A percentile compares a stretch with the other conserved stretches of the same genome.
Conservation (phyloP, 768 basidiomycete species). For the Suillus subalutaceus region DNA sequence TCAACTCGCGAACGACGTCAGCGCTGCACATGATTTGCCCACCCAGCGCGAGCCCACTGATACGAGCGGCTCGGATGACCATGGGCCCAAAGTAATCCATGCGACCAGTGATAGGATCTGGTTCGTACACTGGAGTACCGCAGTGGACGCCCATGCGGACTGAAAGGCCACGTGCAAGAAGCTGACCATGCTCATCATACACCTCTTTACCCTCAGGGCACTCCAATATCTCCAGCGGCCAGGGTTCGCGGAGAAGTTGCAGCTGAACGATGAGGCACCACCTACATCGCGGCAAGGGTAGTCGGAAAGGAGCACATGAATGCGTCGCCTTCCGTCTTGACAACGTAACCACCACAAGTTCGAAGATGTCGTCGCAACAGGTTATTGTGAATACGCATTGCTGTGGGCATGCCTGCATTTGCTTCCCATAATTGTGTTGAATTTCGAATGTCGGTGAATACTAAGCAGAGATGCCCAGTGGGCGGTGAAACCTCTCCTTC, state of each 20-base stretch:
- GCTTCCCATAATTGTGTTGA: conserved; percentile 97
- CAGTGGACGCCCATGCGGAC: conserved; percentile 98
- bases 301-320: conserved; percentile 99
- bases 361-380: conserved; percentile 85
- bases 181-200: conserved; percentile 60
- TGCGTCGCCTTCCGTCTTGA: conserved; percentile 99
- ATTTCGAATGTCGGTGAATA: conserved; percentile 97
- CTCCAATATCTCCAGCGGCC: conserved; percentile 94
- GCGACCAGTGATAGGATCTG: conserved; percentile 86
- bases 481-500: conserved; percentile 84
- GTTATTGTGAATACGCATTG: conserved; percentile 88
- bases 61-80: conserved; percentile 91
- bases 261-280: conserved; percentile 90
- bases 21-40: conserved; percentile 93
- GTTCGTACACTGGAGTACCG: conserved; percentile 86
- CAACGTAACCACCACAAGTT: conserved; percentile 94
- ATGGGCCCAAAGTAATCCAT: conserved; percentile 99
- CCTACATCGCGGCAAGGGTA: conserved; percentile 80
- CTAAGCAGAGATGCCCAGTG: conserved; percentile 84
- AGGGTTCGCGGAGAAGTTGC: conserved; percentile 76
- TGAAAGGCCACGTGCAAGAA: conserved; percentile 86
- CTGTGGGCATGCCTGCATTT: conserved; percentile 93
- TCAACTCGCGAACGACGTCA: conserved; percentile 83
- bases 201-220: conserved; percentile 88
- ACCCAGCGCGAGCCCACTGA: conserved; percentile 80